phyloP scores from a whole-genome alignment of 306 rosid genomes.

The Chamaecrista fasciculata region DNA sequence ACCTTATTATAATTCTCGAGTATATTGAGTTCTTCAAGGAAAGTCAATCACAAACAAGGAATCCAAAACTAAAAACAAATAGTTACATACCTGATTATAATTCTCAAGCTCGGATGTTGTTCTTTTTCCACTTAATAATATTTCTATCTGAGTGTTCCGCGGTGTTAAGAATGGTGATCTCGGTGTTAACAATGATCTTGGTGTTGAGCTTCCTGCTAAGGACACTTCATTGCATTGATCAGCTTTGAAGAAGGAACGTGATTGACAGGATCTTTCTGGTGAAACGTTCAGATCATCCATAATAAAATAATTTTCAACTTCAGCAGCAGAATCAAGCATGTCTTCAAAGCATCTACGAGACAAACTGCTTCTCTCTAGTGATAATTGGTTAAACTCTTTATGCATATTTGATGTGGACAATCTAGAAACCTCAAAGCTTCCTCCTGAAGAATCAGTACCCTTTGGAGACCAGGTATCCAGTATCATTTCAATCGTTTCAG shows the following conservation, averaged over 20 bases:
- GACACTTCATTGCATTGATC: slow-evolving; percentile 53
- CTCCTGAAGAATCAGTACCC: slow-evolving; percentile 55
- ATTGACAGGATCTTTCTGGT: slow-evolving; percentile 46
- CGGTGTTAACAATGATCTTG: slow-evolving; percentile 78
- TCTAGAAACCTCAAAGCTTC: slow-evolving; percentile 54
- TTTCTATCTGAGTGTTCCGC: slow-evolving; percentile 75
- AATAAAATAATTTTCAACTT: slow-evolving; percentile 47
- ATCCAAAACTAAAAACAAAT: background rate
- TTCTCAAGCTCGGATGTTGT: slow-evolving; percentile 73
- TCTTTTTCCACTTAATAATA: slow-evolving; percentile 65
- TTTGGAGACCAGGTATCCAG: slow-evolving; percentile 65
- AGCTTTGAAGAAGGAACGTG: slow-evolving; percentile 38
- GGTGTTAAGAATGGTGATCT: slow-evolving; percentile 86
- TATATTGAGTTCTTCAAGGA: background rate
- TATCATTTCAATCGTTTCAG: slow-evolving; percentile 79
- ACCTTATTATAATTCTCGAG: slow-evolving; percentile 54
- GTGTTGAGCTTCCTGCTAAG: slow-evolving; percentile 84
- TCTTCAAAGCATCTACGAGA: slow-evolving; percentile 54
- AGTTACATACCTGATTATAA: slow-evolving; percentile 58
- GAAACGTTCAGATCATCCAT: slow-evolving; percentile 52
- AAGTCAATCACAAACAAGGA: background rate
- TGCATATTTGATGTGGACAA: slow-evolving; percentile 54
- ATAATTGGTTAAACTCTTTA: slow-evolving; percentile 60
- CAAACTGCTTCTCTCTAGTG: slow-evolving; percentile 49
- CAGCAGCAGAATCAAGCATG: slow-evolving; percentile 51